These are phyloP conservation scores for Brettanomyces anomalus DNA, from an alignment of 805 yeast species.

Conservation along the genomic window DNA sequence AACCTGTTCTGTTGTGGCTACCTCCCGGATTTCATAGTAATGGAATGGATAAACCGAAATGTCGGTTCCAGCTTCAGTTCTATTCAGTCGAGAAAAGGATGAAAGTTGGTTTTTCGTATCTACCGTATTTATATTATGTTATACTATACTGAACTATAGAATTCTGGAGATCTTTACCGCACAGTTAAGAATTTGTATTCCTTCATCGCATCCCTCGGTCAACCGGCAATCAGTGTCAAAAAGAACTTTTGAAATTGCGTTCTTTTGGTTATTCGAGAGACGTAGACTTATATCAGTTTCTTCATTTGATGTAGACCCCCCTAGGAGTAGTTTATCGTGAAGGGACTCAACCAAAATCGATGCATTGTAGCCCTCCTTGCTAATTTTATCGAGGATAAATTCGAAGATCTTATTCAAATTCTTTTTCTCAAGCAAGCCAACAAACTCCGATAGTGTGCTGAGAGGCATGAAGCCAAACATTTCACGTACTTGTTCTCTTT, in stretches of 20 bases:
- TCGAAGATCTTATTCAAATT: constrained; percentile 17
- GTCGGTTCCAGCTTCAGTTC: background rate
- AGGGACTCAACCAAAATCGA: constrained; percentile 21
- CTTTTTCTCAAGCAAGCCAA: constrained; percentile 12
- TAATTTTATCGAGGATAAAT: constrained; percentile 19
- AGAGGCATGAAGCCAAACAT: constrained; percentile 27
- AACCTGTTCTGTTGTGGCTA: too few relatives aligned
- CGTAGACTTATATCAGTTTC: constrained; percentile 33
- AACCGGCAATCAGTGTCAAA: constrained; percentile 70
- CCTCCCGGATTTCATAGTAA: background rate
- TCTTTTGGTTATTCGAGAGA: constrained; percentile 54
- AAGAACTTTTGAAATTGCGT: constrained; percentile 49
- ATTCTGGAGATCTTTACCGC: constrained; percentile 40
- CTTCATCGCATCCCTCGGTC: constrained; percentile 84
- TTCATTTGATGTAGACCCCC: constrained; percentile 8
- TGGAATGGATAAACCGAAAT: background rate
- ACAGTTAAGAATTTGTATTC: constrained; percentile 67
- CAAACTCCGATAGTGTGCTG: constrained; percentile 9
- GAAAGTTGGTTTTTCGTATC: background rate
- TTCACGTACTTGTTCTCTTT: constrained; percentile 15
- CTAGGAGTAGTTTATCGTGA: constrained; percentile 25
- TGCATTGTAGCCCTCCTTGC: constrained; percentile 26
- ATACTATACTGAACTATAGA: constrained; percentile 10
- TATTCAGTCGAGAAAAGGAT: too few relatives aligned
- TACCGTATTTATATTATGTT: background rate